Conservation (phyloP, 73 alveolate species). For the Urostyla sp. region DNA sequence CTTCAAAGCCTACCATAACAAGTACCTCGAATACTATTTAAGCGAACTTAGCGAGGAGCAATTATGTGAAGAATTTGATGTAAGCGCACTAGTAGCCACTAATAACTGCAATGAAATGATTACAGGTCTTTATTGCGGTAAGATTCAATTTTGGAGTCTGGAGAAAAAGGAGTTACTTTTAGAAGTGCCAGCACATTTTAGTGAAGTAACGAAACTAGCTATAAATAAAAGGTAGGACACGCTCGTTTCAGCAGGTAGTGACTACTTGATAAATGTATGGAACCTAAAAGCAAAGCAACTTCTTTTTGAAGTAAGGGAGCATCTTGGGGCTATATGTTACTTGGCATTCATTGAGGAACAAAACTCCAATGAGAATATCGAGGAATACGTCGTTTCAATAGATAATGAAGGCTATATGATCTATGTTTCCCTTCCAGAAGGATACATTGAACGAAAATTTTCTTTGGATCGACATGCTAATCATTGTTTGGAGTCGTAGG, state of each 20-base stretch:
- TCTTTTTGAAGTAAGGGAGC: slow-evolving; percentile 62
- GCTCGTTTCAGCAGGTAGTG: slow-evolving; percentile 52
- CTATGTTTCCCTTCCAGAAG: slow-evolving; percentile 45
- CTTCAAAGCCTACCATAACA: slow-evolving; percentile 38
- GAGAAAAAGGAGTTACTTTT: slow-evolving; percentile 2
- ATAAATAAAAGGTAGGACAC: slow-evolving; percentile 26
- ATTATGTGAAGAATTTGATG: slow-evolving; percentile 50
- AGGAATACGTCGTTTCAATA: slow-evolving; percentile 32
- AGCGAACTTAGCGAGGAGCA: slow-evolving; percentile 1
- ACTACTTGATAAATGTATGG: slow-evolving; percentile 61
- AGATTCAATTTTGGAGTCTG: slow-evolving; percentile 44
- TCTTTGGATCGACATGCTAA: slow-evolving; percentile 37
- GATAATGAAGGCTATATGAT: slow-evolving; percentile 57
- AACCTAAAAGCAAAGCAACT: slow-evolving; percentile 8
- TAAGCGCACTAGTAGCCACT: slow-evolving; percentile 7
- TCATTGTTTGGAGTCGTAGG: slow-evolving; percentile 37
- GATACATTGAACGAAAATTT: slow-evolving; percentile 40
- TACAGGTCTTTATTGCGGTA: slow-evolving; percentile 48
- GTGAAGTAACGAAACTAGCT: slow-evolving; percentile 50
- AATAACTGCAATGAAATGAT: slow-evolving; percentile 16
- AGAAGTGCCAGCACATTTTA: slow-evolving; percentile 55
- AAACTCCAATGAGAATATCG: slow-evolving; percentile 10
- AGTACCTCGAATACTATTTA: slow-evolving; percentile 4
- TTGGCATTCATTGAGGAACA: slow-evolving; percentile 26
- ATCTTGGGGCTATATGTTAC: slow-evolving; percentile 37